Evolutionary conservation across 768 basidiomycete species (phyloP).

Genomic region (Paxillus involutus): DNA sequence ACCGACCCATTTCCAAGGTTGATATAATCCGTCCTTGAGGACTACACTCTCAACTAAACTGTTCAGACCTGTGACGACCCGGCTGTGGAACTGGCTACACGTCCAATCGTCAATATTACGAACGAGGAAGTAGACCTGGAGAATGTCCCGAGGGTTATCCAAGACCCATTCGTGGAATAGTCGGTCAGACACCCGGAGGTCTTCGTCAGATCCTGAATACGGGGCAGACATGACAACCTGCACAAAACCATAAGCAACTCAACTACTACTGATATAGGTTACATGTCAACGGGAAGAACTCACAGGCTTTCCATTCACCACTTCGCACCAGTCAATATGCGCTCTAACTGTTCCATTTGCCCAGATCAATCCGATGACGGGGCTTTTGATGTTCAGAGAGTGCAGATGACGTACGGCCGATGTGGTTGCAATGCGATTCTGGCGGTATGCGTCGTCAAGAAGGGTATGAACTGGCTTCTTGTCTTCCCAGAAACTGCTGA

Average conservation of each 20-base stretch:
- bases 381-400: constrained; percentile 43
- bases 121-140: constrained; percentile 50
- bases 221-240: constrained; percentile 53
- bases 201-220: constrained; percentile 30
- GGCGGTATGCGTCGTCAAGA: constrained; percentile 54
- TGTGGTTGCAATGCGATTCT: constrained; percentile 57
- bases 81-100: constrained; percentile 38
- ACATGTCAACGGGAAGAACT: constrained; percentile 15
- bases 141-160: constrained; percentile 42
- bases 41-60: constrained; percentile 36
- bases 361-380: constrained; percentile 57
- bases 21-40: constrained; percentile 32
- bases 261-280: neutral
- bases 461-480: constrained; percentile 53
- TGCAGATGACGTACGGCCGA: constrained; percentile 50
- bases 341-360: constrained; percentile 50
- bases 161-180: constrained; percentile 52
- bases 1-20: constrained; percentile 51
- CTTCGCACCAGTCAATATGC: constrained; percentile 54
- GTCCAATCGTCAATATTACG: constrained; percentile 58
- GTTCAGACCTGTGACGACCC: constrained; percentile 39
- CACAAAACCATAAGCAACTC: neutral
- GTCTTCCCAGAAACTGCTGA: constrained; percentile 58
- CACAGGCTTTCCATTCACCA: constrained; percentile 35
- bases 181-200: constrained; percentile 13